A percentile compares a stretch with the other conserved stretches of the same genome.
phyloP scores from a whole-genome alignment of 2,329 filamentous ascomycete genomes.

The Tolypocladium ophioglossoides region DNA sequence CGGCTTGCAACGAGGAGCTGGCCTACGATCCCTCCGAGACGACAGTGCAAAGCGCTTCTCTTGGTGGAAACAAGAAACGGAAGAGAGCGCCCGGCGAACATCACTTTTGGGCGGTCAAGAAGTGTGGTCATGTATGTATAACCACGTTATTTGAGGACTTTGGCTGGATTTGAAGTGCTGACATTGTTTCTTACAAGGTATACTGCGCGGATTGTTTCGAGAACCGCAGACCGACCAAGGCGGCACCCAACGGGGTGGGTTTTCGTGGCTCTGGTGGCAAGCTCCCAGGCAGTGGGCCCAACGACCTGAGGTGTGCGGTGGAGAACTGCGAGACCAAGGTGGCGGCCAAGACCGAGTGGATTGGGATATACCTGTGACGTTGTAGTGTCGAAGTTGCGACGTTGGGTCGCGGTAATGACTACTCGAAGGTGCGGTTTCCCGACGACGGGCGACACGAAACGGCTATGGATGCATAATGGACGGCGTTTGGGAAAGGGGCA shows the following conservation, averaged over 20 bases:
- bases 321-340: constrained; percentile 46
- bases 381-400: not conserved
- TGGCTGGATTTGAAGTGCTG: not conserved
- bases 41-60: constrained; percentile 8
- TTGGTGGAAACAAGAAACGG: constrained; percentile 20
- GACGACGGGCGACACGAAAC: not conserved
- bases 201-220: constrained; percentile 54
- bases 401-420: not conserved
- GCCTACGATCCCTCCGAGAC: constrained; percentile 52
- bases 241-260: constrained; percentile 20
- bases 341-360: constrained; percentile 44
- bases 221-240: constrained; percentile 33
- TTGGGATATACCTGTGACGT: constrained; percentile 45
- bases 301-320: constrained; percentile 42
- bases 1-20: constrained; percentile 77
- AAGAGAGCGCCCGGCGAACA: constrained; percentile 53
- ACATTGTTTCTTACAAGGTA: constrained; percentile 30
- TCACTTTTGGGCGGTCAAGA: constrained; percentile 86
- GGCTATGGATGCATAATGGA: not conserved
- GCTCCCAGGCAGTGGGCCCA: constrained; percentile 9
- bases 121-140: constrained; percentile 71
- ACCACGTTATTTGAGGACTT: not conserved
- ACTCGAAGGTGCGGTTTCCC: not conserved
- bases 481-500: not conserved
- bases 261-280: constrained; percentile 25